Percentiles rank a stretch among this genome's conserved stretches.
Conservation (phyloP, 257 asterid genomes). For the Craterostigma plantagineum region DNA sequence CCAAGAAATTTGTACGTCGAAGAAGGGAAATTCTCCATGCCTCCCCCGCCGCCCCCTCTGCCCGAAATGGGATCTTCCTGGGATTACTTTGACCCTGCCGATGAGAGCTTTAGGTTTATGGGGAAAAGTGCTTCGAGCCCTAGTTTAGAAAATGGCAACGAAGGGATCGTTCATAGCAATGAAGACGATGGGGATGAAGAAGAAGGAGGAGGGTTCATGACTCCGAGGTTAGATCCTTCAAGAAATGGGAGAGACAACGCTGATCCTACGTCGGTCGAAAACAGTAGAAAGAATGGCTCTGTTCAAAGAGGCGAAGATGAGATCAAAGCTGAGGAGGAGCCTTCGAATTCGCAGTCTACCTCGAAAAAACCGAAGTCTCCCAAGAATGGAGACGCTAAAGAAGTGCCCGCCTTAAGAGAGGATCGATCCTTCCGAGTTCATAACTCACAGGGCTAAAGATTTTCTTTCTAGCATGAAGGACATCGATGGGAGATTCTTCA, state of each 20-base stretch:
- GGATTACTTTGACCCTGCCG: slow-evolving; percentile 84
- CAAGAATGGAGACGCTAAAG: slow-evolving; percentile 28
- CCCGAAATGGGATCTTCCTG: slow-evolving; percentile 58
- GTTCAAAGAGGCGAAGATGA: slow-evolving; percentile 6
- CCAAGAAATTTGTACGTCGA: slow-evolving; percentile 36
- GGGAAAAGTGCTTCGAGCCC: slow-evolving; percentile 20
- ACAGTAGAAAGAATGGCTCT: no score
- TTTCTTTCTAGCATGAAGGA: slow-evolving; percentile 84
- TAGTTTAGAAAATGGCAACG: slow-evolving; percentile 16
- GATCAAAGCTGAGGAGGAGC: slow-evolving; percentile 13
- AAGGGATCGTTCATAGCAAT: background rate
- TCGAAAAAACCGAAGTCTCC: slow-evolving; percentile 17
- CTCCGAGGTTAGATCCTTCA: no score
- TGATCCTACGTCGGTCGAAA: no score
- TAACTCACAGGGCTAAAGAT: slow-evolving; percentile 92
- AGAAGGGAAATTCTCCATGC: slow-evolving; percentile 55
- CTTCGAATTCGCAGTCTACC: no score
- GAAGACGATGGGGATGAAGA: no score
- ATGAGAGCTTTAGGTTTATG: slow-evolving; percentile 70
- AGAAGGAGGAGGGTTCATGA: no score
- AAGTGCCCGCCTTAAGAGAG: slow-evolving; percentile 48
- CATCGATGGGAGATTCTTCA: slow-evolving; percentile 82
- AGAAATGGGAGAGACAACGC: no score
- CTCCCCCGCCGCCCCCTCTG: slow-evolving; percentile 74
- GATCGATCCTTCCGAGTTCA: slow-evolving; percentile 93